Evolutionary conservation across 768 basidiomycete genomes (phyloP).

Genomic region (Amanita exitialis): DNA sequence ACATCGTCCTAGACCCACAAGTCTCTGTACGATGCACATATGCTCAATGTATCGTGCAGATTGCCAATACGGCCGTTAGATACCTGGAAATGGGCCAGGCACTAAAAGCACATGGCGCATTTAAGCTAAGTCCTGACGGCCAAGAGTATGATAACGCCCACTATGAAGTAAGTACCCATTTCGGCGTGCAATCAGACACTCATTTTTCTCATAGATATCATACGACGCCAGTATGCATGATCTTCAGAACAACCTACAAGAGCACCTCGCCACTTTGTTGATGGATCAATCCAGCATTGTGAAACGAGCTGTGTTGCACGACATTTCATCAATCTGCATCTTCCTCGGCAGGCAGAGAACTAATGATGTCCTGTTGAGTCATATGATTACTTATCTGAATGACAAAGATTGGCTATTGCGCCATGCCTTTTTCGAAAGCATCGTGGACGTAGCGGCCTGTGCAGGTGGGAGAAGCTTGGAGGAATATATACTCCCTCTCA

Average conservation of each 20-base stretch:
- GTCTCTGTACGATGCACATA: conserved; percentile 70
- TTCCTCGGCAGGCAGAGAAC: conserved; percentile 91
- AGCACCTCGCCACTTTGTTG: conserved; percentile 77
- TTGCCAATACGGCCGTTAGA: conserved; percentile 79
- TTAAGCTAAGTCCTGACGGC: conserved; percentile 50
- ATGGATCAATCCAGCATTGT: conserved; percentile 86
- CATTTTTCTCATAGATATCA: conserved; percentile 48
- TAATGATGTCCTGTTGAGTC: conserved; percentile 88
- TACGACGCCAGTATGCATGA: conserved; percentile 86
- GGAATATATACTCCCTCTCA: conserved; percentile 93
- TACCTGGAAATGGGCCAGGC: conserved; percentile 95
- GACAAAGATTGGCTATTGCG: conserved; percentile 90
- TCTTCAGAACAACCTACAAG: conserved; percentile 76
- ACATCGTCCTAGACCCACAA: conserved; percentile 77
- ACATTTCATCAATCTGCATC: conserved; percentile 83
- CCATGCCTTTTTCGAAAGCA: conserved; percentile 89
- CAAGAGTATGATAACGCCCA: conserved; percentile 72
- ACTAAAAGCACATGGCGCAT: conserved; percentile 71
- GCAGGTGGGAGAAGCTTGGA: conserved; percentile 87
- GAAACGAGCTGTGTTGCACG: conserved; percentile 80
- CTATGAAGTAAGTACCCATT: conserved; percentile 51
- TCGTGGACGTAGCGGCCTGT: conserved; percentile 91
- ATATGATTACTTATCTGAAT: conserved; percentile 81
- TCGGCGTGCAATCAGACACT: not conserved
- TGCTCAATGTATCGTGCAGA: conserved; percentile 75